A percentile compares a stretch with the other conserved stretches of the same genome.
Evolutionary conservation across 805 yeast genomes (phyloP).

Genomic region (Nakazawaea siamensis): DNA sequence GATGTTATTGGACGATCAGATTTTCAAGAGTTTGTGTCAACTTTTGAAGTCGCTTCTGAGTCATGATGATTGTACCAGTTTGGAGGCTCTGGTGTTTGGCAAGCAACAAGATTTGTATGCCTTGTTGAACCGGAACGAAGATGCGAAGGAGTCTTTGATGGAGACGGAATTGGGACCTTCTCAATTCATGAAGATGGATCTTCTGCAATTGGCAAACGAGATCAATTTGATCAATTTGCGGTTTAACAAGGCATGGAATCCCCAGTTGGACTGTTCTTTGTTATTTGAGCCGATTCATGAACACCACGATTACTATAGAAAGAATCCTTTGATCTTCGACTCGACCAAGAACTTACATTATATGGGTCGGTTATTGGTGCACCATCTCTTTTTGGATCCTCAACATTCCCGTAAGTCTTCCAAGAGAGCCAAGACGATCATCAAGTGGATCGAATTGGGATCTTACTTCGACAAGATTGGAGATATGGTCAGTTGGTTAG

Average conservation of each 20-base stretch:
- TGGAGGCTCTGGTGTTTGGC: conserved; percentile 43
- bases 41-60: conserved; percentile 42
- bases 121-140: conserved; percentile 22
- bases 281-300: conserved; percentile 47
- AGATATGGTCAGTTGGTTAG: conserved; percentile 92
- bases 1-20: conserved; percentile 54
- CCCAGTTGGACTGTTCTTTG: conserved; percentile 69
- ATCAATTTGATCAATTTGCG: conserved; percentile 60
- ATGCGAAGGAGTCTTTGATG: not conserved
- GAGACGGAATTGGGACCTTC: conserved; percentile 22
- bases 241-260: conserved; percentile 68
- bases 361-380: conserved; percentile 59
- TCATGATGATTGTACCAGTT: conserved; percentile 39
- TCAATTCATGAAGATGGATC: conserved; percentile 45
- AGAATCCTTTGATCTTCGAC: conserved; percentile 74
- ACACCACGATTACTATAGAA: conserved; percentile 35
- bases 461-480: conserved; percentile 69
- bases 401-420: conserved; percentile 23
- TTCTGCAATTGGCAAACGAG: conserved; percentile 49
- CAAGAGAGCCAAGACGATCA: conserved; percentile 55
- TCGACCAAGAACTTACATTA: conserved; percentile 63
- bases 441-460: conserved; percentile 84
- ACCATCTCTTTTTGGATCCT: conserved; percentile 59
- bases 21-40: conserved; percentile 49
- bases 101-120: conserved; percentile 38